Conservation (phyloP, 2,329 filamentous ascomycete species). For the Pleurostoma richardsiae region DNA sequence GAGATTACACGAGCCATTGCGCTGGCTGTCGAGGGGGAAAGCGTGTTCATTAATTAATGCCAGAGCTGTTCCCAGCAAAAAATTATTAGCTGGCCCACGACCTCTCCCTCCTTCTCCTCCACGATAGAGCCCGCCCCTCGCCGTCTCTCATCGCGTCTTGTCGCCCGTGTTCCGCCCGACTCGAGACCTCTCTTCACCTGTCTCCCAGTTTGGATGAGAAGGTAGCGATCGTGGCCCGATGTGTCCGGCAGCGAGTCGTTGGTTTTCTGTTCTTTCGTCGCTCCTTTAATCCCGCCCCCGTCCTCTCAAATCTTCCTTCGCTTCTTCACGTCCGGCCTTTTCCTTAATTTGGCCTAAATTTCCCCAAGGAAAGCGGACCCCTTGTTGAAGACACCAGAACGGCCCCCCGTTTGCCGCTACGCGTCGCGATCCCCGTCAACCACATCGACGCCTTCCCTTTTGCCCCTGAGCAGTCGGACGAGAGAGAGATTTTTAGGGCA, state of each 20-base stretch:
- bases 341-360: too few relatives aligned
- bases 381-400: too few relatives aligned
- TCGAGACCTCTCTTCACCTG: neutral
- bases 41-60: slow-evolving; percentile 7
- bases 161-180: neutral
- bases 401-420: neutral
- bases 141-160: neutral
- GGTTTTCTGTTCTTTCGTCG: slow-evolving; percentile 13
- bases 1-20: too few relatives aligned
- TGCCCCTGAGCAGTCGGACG: slow-evolving; percentile 8
- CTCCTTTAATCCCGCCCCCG: slow-evolving; percentile 15
- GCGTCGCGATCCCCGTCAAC: neutral
- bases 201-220: neutral
- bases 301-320: neutral
- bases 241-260: slow-evolving; percentile 9
- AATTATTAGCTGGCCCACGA: slow-evolving; percentile 1
- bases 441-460: neutral
- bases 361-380: too few relatives aligned
- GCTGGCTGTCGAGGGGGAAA: neutral
- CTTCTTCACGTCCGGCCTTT: too few relatives aligned
- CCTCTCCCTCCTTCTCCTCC: neutral
- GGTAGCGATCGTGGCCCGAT: slow-evolving; percentile 9
- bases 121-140: neutral
- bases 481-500: neutral
- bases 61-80: neutral